Conservation (phyloP, 2,329 filamentous ascomycete genomes). For the Pestalotiopsis fici region DNA sequence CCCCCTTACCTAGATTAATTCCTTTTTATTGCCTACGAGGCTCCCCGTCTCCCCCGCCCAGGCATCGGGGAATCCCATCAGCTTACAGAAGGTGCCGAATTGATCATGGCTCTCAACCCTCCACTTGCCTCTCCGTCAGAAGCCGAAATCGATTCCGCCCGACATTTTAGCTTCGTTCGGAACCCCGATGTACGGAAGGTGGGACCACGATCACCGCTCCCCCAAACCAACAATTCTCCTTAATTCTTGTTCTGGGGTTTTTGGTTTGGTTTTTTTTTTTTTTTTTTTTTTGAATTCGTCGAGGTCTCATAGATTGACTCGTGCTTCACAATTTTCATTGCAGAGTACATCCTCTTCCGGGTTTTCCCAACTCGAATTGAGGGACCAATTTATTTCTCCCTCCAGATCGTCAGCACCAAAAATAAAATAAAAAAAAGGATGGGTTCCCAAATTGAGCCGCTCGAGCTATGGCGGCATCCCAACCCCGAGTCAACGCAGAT, state of each 20-base stretch:
- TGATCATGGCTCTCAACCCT: background rate
- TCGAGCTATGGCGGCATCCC: slow-evolving; percentile 72
- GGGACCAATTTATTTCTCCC: background rate
- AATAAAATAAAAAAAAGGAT: slow-evolving; percentile 14
- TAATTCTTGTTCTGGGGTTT: background rate
- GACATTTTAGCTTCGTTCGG: slow-evolving; percentile 5
- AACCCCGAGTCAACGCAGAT: slow-evolving; percentile 69
- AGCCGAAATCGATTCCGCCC: slow-evolving; percentile 6
- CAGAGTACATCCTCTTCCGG: no score
- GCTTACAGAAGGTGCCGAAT: background rate
- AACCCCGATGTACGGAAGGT: slow-evolving; percentile 6
- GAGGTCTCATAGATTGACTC: background rate
- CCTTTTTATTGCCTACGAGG: background rate
- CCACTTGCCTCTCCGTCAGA: slow-evolving; percentile 2
- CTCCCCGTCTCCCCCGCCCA: background rate
- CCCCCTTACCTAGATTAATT: no score
- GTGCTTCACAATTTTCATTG: no score
- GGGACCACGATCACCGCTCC: background rate
- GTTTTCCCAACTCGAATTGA: background rate
- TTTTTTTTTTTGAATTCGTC: background rate
- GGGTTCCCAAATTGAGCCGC: slow-evolving; percentile 21
- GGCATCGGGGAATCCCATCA: slow-evolving; percentile 1
- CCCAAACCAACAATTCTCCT: background rate
- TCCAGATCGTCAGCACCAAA: background rate
- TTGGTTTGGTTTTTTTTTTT: background rate